phyloP scores from a whole-genome alignment of 2,329 filamentous ascomycete species.

The Claviceps purpurea region DNA sequence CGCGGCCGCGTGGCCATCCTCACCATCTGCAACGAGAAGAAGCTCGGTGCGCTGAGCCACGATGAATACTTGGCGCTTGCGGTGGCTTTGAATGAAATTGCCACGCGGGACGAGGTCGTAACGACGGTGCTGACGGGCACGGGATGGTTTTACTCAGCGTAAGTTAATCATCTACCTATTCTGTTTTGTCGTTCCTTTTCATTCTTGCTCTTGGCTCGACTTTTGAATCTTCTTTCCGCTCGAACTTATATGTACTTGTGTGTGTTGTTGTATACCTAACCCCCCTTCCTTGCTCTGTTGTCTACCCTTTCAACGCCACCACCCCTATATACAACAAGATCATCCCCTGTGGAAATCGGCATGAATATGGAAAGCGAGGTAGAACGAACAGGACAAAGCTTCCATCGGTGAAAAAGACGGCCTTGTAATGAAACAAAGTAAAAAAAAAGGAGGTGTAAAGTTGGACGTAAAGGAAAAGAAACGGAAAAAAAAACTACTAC shows the following conservation, averaged over 20 bases:
- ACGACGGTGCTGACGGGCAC: conserved; percentile 76
- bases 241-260: no score
- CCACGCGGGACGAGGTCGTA: conserved; percentile 63
- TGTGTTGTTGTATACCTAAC: no score
- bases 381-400: no score
- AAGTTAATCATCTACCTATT: conserved; percentile 17
- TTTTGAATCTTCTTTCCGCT: no score
- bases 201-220: no score
- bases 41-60: conserved; percentile 71
- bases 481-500: background rate
- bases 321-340: no score
- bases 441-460: no score
- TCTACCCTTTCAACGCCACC: no score
- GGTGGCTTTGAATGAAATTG: conserved; percentile 61
- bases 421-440: background rate
- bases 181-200: background rate
- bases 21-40: conserved; percentile 71
- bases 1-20: conserved; percentile 48
- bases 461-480: background rate
- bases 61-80: conserved; percentile 68
- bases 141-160: conserved; percentile 84
- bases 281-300: no score
- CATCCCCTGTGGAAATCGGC: no score
- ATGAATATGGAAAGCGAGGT: no score
- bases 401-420: no score